phyloP scores from a whole-genome alignment of 345 rosid genomes.

The Mercurialis annua region DNA sequence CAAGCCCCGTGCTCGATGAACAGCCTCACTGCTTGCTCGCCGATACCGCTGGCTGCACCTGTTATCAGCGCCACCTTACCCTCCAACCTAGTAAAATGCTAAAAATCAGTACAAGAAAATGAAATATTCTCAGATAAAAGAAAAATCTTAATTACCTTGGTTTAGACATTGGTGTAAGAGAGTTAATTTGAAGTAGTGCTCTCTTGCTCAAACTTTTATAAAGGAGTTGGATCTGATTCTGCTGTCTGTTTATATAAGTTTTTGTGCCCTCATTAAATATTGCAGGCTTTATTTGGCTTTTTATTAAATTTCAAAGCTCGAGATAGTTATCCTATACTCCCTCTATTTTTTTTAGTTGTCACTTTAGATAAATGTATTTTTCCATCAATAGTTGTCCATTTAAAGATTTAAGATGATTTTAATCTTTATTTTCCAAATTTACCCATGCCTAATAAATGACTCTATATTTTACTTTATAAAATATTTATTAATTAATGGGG shows the following conservation, averaged over 20 bases:
- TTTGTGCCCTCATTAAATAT: not conserved
- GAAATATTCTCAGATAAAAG: not conserved
- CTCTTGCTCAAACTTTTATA: constrained; percentile 21
- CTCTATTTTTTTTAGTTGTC: too few species aligned
- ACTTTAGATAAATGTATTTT: too few species aligned
- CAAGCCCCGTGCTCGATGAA: constrained; percentile 65
- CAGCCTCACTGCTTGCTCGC: constrained; percentile 62
- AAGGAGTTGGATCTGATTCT: constrained; percentile 38
- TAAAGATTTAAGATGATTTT: too few species aligned
- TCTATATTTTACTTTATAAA: too few species aligned
- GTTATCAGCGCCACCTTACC: constrained; percentile 85
- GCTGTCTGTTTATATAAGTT: constrained; percentile 14
- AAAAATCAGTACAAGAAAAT: not conserved
- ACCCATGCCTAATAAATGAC: too few species aligned
- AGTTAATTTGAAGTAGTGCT: not conserved
- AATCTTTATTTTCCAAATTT: too few species aligned
- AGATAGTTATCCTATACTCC: constrained; percentile 4
- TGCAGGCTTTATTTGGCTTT: not conserved
- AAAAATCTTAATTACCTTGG: constrained; percentile 29
- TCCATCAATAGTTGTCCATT: too few species aligned
- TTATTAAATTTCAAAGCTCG: constrained; percentile 12
- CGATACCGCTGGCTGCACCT: constrained; percentile 92
- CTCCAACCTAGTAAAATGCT: constrained; percentile 55
- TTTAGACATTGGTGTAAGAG: constrained; percentile 36
- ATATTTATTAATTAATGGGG: too few species aligned